phyloP scores from a whole-genome alignment of 2,329 filamentous ascomycete genomes.

The Didymella exigua region DNA sequence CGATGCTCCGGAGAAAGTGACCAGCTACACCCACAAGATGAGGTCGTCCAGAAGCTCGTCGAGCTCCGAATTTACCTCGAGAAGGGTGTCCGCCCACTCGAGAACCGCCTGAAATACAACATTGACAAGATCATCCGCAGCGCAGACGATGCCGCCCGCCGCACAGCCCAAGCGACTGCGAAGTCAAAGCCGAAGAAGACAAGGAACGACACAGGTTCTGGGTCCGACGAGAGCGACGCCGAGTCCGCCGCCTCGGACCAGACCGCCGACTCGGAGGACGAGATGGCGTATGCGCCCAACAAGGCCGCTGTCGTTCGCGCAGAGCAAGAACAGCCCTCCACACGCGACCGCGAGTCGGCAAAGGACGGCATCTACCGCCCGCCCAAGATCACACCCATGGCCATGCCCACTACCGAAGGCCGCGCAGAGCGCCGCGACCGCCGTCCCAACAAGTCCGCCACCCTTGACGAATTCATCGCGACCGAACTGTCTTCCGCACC shows the following conservation, averaged over 20 bases:
- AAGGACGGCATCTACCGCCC: slow-evolving; percentile 81
- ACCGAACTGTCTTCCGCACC: slow-evolving; percentile 84
- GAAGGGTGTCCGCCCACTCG: slow-evolving; percentile 86
- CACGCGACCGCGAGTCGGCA: slow-evolving; percentile 38
- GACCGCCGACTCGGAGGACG: slow-evolving; percentile 55
- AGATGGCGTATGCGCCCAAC: slow-evolving; percentile 68
- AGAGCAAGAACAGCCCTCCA: slow-evolving; percentile 25
- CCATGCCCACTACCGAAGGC: slow-evolving; percentile 73
- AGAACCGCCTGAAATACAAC: slow-evolving; percentile 90
- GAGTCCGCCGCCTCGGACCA: slow-evolving; percentile 37
- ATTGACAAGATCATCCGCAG: slow-evolving; percentile 93
- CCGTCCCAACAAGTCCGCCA: slow-evolving; percentile 73
- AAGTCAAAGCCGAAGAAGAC: slow-evolving; percentile 29
- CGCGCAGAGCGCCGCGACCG: slow-evolving; percentile 67
- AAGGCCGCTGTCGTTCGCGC: slow-evolving; percentile 53
- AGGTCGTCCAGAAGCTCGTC: slow-evolving; percentile 83
- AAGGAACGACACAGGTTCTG: slow-evolving; percentile 47
- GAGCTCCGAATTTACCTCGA: slow-evolving; percentile 92
- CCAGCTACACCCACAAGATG: slow-evolving; percentile 60
- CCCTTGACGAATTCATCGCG: slow-evolving; percentile 89
- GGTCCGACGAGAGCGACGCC: slow-evolving; percentile 50
- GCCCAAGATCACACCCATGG: slow-evolving; percentile 83
- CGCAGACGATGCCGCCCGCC: slow-evolving; percentile 68
- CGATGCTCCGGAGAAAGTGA: slow-evolving; percentile 42
- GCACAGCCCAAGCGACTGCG: slow-evolving; percentile 33